Conservation (phyloP, 1,139 yeast species). For the Sugiyamaella grinbergsii region DNA sequence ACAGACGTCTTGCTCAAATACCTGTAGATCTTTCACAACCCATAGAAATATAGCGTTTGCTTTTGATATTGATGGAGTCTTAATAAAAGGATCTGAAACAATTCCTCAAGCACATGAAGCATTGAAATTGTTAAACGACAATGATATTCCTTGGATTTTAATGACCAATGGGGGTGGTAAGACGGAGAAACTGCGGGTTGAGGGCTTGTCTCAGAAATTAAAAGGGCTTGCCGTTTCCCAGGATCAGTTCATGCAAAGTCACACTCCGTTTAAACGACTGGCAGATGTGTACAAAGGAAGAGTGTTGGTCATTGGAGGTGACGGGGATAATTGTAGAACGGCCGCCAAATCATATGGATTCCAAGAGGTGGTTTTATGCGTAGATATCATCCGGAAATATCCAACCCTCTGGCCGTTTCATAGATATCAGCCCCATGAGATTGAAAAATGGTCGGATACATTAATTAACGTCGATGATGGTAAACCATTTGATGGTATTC, state of each 20-base stretch:
- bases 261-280: slow-evolving; percentile 80
- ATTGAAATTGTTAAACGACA: slow-evolving; percentile 54
- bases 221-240: slow-evolving; percentile 53
- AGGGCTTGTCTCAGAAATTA: slow-evolving; percentile 55
- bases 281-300: slow-evolving; percentile 56
- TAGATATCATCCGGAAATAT: slow-evolving; percentile 63
- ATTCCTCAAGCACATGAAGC: slow-evolving; percentile 72
- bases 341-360: slow-evolving; percentile 84
- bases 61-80: slow-evolving; percentile 78
- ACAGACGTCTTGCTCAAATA: too few species aligned
- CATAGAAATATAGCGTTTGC: slow-evolving; percentile 11
- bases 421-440: slow-evolving; percentile 52
- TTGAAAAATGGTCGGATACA: slow-evolving; percentile 49
- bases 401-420: slow-evolving; percentile 77
- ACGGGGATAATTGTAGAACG: slow-evolving; percentile 63
- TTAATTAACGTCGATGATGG: slow-evolving; percentile 41
- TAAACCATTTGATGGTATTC: slow-evolving; percentile 68
- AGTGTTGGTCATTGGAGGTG: slow-evolving; percentile 84
- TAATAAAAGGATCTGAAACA: slow-evolving; percentile 71
- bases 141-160: slow-evolving; percentile 75
- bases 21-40: neutral
- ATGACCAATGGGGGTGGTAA: slow-evolving; percentile 95
- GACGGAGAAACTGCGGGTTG: slow-evolving; percentile 63
- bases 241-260: slow-evolving; percentile 80
- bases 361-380: slow-evolving; percentile 70